Conservation (phyloP, 139 green algal species). For the Volvox reticuliferus region DNA sequence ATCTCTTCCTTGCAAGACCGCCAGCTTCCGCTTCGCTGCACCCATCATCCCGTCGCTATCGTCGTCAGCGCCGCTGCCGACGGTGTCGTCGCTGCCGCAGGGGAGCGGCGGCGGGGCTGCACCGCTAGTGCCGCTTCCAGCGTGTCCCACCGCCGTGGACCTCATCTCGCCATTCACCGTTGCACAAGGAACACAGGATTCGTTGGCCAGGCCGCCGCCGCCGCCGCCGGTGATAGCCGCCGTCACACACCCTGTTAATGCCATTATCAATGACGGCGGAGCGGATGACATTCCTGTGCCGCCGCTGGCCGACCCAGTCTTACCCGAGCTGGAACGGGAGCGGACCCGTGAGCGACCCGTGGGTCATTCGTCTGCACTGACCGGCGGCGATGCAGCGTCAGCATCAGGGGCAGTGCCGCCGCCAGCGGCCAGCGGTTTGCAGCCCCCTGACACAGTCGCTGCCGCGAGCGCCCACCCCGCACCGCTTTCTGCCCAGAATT, state of each 20-base stretch:
- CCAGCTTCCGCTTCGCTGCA: slow-evolving; percentile 34
- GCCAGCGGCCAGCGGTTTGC: too few species aligned
- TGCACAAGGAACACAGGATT: background rate
- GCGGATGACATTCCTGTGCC: background rate
- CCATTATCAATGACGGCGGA: background rate
- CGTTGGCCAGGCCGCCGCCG: background rate
- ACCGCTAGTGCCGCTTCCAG: background rate
- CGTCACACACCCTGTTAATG: background rate
- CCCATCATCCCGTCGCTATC: background rate
- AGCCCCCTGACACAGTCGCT: background rate
- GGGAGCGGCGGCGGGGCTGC: background rate
- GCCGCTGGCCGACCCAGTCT: background rate
- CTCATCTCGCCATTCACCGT: background rate
- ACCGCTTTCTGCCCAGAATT: slow-evolving; percentile 14
- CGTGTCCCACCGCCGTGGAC: background rate
- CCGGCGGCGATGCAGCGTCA: background rate
- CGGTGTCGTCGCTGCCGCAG: background rate
- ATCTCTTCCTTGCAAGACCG: background rate
- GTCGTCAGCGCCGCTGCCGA: background rate
- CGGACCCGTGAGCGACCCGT: background rate
- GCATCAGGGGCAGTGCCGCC: background rate
- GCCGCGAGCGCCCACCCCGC: background rate
- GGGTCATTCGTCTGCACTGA: background rate
- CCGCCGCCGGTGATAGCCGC: too few species aligned
- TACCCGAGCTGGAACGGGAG: slow-evolving; percentile 4